Base-by-base conservation (phyloP, 2,329 filamentous ascomycete genomes). In the Colletotrichum musicola region DNA sequence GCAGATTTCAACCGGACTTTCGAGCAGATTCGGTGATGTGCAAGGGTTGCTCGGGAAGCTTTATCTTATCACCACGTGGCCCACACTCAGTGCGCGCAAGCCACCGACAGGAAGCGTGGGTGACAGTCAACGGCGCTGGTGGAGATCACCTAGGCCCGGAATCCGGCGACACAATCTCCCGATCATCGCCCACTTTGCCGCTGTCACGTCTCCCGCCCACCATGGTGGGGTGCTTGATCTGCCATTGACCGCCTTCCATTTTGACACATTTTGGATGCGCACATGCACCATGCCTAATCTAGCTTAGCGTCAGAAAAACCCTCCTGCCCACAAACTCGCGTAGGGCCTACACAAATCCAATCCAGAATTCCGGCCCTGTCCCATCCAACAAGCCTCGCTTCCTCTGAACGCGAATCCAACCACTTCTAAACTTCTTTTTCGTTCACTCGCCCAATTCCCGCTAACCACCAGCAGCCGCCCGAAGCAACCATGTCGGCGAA, bases 401-500 rank as follows among this genome's bases (percentile, higher is more conserved):
- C 64, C 55, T 63, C 64, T 46, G 66, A 63, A 54, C 56, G 55
- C 47, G 46, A 68, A 64, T 47, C 47, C 56, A 67, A 70, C 58
- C 63, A 67, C 61, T 49, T 60, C 47, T 12, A 30, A 59, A 49
- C 57, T 65, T 70, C 60, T 72, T 70, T 60, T 70, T 63, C 67
- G 63, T 68, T 65, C 62, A 76, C 77, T 74, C 74, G 76, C 75
- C 62, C 62, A 38, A 56, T 69, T 65, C 62, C 66, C 66, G 66
- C 66, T 69, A 69, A 69, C 62, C 62, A 69, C 66, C 60, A 53
- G 64, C 66, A 61, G 69, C 68, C 50, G 46, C 68, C 68, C 69
- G 69, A 66, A 68, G 60, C 70, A 71, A 90, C 83, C 77, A 93
- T 93, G 91, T 92, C 91, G 87, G 85, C 86, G 78, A 91, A 92